Conservation (phyloP, 805 yeast genomes). For the Starmerella apis region DNA sequence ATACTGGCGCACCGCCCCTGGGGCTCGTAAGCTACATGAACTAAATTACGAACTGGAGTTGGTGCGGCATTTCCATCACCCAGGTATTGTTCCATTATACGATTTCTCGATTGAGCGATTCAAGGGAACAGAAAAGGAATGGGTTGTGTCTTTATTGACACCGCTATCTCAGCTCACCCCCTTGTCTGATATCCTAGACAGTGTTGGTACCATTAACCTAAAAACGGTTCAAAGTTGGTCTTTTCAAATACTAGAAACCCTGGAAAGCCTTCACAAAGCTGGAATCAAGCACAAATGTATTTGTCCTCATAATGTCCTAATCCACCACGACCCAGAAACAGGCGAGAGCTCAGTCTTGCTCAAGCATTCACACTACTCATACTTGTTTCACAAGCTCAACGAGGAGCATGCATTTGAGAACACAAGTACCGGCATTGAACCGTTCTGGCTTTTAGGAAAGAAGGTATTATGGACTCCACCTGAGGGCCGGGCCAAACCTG, state of each 20-base stretch:
- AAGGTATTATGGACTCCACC: conserved; percentile 63
- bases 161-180: conserved; percentile 53
- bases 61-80: conserved; percentile 48
- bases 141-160: conserved; percentile 61
- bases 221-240: conserved; percentile 81
- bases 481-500: conserved; percentile 35
- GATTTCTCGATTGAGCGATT: conserved; percentile 52
- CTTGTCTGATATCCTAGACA: conserved; percentile 52
- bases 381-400: conserved; percentile 30
- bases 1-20: conserved; percentile 62
- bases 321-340: conserved; percentile 42
- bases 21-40: conserved; percentile 59
- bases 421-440: not conserved
- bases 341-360: conserved; percentile 37
- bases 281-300: conserved; percentile 70
- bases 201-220: conserved; percentile 57
- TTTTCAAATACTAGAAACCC: conserved; percentile 71
- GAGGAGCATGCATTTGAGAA: conserved; percentile 27
- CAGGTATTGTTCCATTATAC: conserved; percentile 51
- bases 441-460: not conserved
- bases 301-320: conserved; percentile 47
- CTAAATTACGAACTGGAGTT: conserved; percentile 69
- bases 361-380: conserved; percentile 26
- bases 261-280: conserved; percentile 74
- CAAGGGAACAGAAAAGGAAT: conserved; percentile 31